These are phyloP conservation scores for Madurella fahalii DNA, from an alignment of 2,329 filamentous ascomycete species.

Conservation along the genomic window DNA sequence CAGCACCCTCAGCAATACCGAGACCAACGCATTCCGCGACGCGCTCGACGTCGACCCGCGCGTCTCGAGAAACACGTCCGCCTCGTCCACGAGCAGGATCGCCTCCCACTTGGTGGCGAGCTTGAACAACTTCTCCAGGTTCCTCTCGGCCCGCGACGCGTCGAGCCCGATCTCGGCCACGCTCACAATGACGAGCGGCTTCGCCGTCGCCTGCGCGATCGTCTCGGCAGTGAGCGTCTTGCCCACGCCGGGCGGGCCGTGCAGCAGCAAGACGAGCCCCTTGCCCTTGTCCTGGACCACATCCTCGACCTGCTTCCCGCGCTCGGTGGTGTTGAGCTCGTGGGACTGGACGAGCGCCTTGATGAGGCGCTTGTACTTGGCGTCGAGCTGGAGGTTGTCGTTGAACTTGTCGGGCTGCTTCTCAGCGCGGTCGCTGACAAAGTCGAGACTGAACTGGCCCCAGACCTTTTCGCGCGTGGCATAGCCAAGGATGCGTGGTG, in stretches of 20 bases:
- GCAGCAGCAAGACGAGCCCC: constrained; percentile 13
- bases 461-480: not conserved
- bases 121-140: constrained; percentile 15
- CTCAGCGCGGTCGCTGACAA: not conserved
- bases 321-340: not conserved
- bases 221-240: constrained; percentile 19
- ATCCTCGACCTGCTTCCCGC: not conserved
- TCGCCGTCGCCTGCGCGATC: constrained; percentile 10
- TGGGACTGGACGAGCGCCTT: constrained; percentile 15
- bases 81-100: constrained; percentile 26
- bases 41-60: constrained; percentile 11
- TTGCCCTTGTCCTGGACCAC: constrained; percentile 4
- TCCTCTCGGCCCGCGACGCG: constrained; percentile 11
- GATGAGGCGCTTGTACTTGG: constrained; percentile 13
- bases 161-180: constrained; percentile 18
- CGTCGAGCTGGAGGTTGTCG: not conserved
- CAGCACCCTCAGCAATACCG: constrained; percentile 31
- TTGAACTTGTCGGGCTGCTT: not conserved
- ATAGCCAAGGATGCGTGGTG: constrained; percentile 1
- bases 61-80: constrained; percentile 16
- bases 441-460: not conserved
- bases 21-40: constrained; percentile 19
- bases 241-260: constrained; percentile 16
- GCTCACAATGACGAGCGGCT: constrained; percentile 10
- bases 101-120: constrained; percentile 27